phyloP scores from a whole-genome alignment of 352 stramenopile genomes.

The Phytophthora pisi region DNA sequence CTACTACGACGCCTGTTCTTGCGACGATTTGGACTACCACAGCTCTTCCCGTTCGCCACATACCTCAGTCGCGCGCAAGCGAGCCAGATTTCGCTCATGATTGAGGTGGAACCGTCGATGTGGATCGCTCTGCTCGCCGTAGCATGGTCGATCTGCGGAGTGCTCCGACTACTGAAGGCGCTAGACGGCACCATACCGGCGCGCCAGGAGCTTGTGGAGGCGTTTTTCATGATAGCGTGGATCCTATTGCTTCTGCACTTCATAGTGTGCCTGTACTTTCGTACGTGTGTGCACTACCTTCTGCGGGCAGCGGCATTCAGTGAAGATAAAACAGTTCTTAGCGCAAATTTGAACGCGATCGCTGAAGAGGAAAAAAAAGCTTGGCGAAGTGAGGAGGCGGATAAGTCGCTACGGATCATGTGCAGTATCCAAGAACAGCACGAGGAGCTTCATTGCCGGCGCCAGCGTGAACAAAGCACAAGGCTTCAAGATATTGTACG shows the following conservation, averaged over 20 bases:
- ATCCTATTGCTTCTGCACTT: slow-evolving; percentile 41
- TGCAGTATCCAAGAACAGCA: slow-evolving; percentile 29
- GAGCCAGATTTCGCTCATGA: too few species aligned
- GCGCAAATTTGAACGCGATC: slow-evolving; percentile 23
- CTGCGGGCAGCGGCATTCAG: slow-evolving; percentile 37
- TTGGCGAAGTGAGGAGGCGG: slow-evolving; percentile 24
- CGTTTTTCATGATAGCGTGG: slow-evolving; percentile 41
- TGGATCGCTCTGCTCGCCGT: neutral
- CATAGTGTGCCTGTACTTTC: slow-evolving; percentile 45
- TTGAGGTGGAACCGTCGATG: neutral
- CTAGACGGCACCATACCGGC: slow-evolving; percentile 17
- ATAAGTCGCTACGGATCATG: slow-evolving; percentile 22
- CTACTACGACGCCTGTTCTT: slow-evolving; percentile 53
- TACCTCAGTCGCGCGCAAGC: too few species aligned
- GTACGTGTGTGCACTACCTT: slow-evolving; percentile 22
- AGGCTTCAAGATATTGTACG: neutral
- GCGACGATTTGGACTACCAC: slow-evolving; percentile 40
- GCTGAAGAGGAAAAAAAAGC: slow-evolving; percentile 25
- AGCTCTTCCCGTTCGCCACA: slow-evolving; percentile 34
- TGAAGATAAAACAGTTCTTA: slow-evolving; percentile 18
- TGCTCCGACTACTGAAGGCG: neutral
- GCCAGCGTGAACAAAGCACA: slow-evolving; percentile 7
- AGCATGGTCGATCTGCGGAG: neutral
- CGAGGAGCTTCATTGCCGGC: slow-evolving; percentile 25
- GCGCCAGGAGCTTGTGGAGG: slow-evolving; percentile 33